Conservation (phyloP, 2,329 filamentous ascomycete species). For the Cercospora nicotianae region DNA sequence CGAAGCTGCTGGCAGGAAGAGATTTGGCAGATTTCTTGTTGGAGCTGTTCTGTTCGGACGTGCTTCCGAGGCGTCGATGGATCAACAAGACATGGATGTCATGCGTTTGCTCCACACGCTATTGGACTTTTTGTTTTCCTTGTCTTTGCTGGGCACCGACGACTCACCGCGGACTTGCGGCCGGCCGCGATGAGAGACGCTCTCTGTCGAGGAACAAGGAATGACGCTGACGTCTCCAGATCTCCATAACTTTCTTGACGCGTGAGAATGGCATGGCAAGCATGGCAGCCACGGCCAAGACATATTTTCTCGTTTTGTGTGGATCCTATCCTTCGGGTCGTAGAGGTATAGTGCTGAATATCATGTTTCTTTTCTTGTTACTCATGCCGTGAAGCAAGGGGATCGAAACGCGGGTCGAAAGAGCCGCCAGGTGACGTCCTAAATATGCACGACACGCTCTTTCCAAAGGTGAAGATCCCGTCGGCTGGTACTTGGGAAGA, state of each 20-base stretch:
- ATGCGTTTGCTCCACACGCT: not conserved
- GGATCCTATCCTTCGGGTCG: not conserved
- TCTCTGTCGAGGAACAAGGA: not conserved
- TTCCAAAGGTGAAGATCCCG: not conserved
- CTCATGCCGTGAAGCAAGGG: not conserved
- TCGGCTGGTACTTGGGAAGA: not conserved
- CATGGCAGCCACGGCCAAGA: constrained; percentile 1
- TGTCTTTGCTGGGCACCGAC: not conserved
- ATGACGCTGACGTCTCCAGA: not conserved
- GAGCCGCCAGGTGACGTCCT: not conserved
- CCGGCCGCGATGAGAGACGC: not conserved
- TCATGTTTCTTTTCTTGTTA: not conserved
- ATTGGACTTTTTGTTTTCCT: not conserved
- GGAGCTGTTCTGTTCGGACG: not conserved
- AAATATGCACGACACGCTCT: not conserved
- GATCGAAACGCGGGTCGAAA: not conserved
- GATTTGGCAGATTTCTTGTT: not conserved
- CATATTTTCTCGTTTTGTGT: not conserved
- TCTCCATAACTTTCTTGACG: not conserved
- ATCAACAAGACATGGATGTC: not conserved
- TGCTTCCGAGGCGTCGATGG: not conserved
- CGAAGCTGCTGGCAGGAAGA: not conserved
- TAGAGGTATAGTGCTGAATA: not conserved
- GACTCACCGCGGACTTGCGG: not conserved
- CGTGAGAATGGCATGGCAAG: not conserved